These are phyloP conservation scores for Cyberlindnera maclurae DNA, from an alignment of 805 yeast genomes.

Conservation along the genomic window DNA sequence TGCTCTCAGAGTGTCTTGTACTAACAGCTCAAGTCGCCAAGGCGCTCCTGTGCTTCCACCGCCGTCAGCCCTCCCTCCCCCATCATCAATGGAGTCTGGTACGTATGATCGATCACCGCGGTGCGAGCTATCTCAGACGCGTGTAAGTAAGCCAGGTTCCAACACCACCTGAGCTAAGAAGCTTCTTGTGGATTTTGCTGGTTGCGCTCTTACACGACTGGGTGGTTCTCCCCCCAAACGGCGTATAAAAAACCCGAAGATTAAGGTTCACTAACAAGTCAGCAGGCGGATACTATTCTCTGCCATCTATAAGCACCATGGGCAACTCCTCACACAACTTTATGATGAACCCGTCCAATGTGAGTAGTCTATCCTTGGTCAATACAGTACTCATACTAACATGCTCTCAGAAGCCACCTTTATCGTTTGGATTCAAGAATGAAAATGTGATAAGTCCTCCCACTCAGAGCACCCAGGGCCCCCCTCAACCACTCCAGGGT, in stretches of 20 bases:
- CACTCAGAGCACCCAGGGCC: conserved; percentile 1
- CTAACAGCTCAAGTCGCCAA: conserved; percentile 36
- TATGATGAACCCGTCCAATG: conserved; percentile 15
- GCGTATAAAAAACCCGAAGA: too few species aligned
- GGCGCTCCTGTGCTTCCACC: conserved; percentile 55
- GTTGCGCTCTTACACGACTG: too few species aligned
- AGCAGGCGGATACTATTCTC: conserved; percentile 16
- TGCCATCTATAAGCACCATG: conserved; percentile 19
- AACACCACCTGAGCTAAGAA: too few species aligned
- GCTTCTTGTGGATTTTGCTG: too few species aligned
- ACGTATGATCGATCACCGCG: conserved; percentile 5
- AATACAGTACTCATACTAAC: neutral
- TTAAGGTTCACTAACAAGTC: conserved; percentile 11
- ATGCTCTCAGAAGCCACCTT: conserved; percentile 3
- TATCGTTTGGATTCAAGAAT: conserved; percentile 5
- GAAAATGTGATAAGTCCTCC: conserved; percentile 4
- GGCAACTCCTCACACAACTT: conserved; percentile 13
- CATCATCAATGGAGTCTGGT: conserved; percentile 21
- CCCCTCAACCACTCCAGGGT: conserved; percentile 10
- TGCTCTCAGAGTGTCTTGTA: neutral
- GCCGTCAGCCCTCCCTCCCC: conserved; percentile 33
- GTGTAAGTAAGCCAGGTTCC: too few species aligned
- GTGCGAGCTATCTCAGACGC: too few species aligned
- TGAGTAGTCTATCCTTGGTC: neutral
- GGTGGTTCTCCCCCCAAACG: too few species aligned